A percentile compares a stretch with the other conserved stretches of the same genome.
Conservation (phyloP, 208 protist species). For the Trypanosoma lewisi region DNA sequence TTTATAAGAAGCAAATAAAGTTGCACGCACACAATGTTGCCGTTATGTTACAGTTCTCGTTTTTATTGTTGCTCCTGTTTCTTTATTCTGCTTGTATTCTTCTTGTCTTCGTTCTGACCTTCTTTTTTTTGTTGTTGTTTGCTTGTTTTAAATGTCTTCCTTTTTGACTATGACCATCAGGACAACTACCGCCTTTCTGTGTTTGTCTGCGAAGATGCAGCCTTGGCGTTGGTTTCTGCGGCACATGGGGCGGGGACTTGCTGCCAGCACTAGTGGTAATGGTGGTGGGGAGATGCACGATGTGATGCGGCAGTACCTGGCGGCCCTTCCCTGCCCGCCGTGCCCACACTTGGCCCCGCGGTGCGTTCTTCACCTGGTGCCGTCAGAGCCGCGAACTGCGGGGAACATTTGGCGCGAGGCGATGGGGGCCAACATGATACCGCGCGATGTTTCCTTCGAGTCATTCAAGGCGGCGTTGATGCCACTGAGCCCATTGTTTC, state of each 20-base stretch:
- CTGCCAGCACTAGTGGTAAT: not conserved
- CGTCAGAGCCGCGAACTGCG: not conserved
- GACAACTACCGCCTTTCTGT: not conserved
- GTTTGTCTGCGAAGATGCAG: slow-evolving; percentile 1
- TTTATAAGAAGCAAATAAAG: too few relatives aligned
- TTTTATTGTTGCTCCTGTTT: too few relatives aligned
- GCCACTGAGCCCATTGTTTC: slow-evolving; percentile 7
- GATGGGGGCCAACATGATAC: slow-evolving; percentile 3
- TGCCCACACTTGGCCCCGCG: slow-evolving; percentile 10
- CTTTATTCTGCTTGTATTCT: too few relatives aligned
- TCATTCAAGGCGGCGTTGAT: slow-evolving; percentile 13
- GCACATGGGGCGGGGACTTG: not conserved
- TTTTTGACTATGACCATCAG: not conserved
- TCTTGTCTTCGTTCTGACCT: too few relatives aligned
- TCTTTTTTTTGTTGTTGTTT: not conserved
- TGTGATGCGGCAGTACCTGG: slow-evolving; percentile 11
- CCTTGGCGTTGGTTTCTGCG: slow-evolving; percentile 11
- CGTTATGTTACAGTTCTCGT: too few relatives aligned
- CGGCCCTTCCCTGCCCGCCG: slow-evolving; percentile 1
- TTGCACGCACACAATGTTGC: too few relatives aligned
- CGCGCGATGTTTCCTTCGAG: slow-evolving; percentile 7
- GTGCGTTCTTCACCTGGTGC: slow-evolving; percentile 13
- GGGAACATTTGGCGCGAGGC: slow-evolving; percentile 20
- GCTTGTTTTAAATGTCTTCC: not conserved
- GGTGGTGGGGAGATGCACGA: slow-evolving; percentile 12